Evolutionary conservation across 805 yeast species (phyloP).

Genomic region (Wickerhamomyces ciferrii): DNA sequence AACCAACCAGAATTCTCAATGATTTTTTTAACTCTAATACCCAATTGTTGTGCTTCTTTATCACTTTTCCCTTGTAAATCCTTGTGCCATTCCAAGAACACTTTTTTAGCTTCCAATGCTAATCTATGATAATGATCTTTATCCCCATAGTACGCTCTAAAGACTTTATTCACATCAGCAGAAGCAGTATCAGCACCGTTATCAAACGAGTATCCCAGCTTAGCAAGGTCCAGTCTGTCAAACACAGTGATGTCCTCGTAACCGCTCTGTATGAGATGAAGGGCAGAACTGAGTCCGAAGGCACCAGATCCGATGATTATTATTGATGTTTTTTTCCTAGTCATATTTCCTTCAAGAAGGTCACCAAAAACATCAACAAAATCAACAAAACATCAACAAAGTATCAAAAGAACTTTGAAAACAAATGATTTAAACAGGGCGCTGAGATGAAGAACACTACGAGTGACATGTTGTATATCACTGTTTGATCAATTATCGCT

Average conservation of each 20-base stretch:
- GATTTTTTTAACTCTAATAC: neutral
- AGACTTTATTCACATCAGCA: conserved; percentile 34
- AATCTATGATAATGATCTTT: conserved; percentile 26
- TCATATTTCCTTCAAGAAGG: neutral
- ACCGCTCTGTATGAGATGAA: conserved; percentile 31
- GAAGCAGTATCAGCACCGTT: conserved; percentile 38
- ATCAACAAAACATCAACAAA: no score
- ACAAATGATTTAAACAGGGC: no score
- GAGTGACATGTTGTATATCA: no score
- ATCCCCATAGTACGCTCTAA: conserved; percentile 33
- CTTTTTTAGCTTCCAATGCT: conserved; percentile 13
- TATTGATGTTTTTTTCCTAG: conserved; percentile 21
- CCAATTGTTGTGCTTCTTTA: neutral
- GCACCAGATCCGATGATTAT: conserved; percentile 43
- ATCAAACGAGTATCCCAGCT: conserved; percentile 23
- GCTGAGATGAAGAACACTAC: no score
- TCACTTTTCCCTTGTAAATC: neutral
- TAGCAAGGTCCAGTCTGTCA: conserved; percentile 28
- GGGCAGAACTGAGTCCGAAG: conserved; percentile 43
- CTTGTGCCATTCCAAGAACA: conserved; percentile 1
- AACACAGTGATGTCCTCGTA: conserved; percentile 32
- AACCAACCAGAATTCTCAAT: conserved; percentile 2
- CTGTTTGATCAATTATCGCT: no score
- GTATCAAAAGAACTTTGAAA: no score
- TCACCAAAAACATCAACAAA: no score